Base-by-base conservation (phyloP, 2,329 filamentous ascomycete genomes). In the Grosmannia penicillata region DNA sequence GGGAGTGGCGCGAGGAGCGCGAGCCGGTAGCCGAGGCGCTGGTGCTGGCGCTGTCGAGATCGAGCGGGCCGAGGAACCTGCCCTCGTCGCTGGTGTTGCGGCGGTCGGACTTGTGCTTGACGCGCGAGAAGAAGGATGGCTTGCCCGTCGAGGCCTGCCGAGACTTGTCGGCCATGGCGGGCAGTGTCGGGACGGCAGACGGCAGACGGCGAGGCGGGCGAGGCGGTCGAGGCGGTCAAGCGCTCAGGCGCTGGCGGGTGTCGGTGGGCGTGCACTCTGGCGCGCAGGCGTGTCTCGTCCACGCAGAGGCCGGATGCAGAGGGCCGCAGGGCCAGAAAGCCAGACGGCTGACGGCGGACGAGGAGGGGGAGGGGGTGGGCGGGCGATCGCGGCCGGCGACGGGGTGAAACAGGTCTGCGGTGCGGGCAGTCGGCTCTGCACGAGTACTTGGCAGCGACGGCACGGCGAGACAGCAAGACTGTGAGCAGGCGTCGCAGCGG, bases 71-170 rank as follows among this genome's bases (percentile, higher is more conserved):
- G 44, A 68, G 53, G 47, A 70, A 67, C 48, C 66, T 66, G 49
- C 66, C 64, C 52, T 78, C 73, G 49, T 72, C 67, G 56, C 74
- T 72, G 45, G 66, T 59, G 51, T 68, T 66, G 55, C 77, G 72
- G 56, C 77, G 76, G 51, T 73, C 72, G 50, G 70, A 68, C 59
- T 78, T 83, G 60, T 93, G 81, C 63, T 85, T 91, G 62, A 78
- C 82, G 54, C 86, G 75, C 52, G 84, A 86, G 65, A 95, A 95
- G 66, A 95, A 85, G 45, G 80, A 53, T 50, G 80, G 53, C 50
- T 57, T 58, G 53, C 69, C 69, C 51, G 63, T 62, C 40, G 83
- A 86, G 47, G 82, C 85, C 66, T 89, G 82, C 60, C 82, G 77
- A 52, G 79, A 70, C 64, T 87, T 85, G 65, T 80, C 68, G 55